Conservation (phyloP, 768 basidiomycete species). For the Lentinula edodes region DNA sequence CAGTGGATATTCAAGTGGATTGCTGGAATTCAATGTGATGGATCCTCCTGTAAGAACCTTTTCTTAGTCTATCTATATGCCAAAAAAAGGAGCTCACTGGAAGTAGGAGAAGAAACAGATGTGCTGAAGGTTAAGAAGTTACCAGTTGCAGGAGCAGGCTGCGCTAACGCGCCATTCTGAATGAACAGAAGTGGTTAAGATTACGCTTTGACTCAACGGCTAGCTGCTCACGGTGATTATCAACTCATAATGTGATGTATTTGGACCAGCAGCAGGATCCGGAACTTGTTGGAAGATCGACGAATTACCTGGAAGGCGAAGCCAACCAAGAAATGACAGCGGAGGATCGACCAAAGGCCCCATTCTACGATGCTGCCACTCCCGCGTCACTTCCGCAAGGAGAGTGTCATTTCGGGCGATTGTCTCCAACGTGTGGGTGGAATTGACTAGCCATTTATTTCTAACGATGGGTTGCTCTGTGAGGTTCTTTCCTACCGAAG, state of each 20-base stretch:
- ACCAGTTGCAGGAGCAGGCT: conserved; percentile 3
- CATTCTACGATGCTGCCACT: conserved; percentile 21
- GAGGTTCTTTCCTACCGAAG: conserved; percentile 30
- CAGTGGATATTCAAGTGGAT: conserved; percentile 31
- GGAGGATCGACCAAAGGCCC: conserved; percentile 17
- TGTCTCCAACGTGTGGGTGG: conserved; percentile 20
- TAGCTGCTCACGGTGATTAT: conserved; percentile 12
- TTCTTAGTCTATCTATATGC: not conserved
- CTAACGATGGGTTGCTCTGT: conserved; percentile 23
- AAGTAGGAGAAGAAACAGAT: conserved; percentile 8
- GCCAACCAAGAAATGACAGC: conserved; percentile 14
- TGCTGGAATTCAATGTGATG: conserved; percentile 25
- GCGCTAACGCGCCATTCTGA: conserved; percentile 4
- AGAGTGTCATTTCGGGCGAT: conserved; percentile 19
- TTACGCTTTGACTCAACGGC: not conserved
- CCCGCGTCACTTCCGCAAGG: conserved; percentile 14
- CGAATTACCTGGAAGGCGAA: conserved; percentile 14
- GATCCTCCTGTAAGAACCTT: conserved; percentile 11
- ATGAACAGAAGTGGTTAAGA: not conserved
- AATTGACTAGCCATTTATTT: conserved; percentile 19
- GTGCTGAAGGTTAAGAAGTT: conserved; percentile 8
- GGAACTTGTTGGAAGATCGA: conserved; percentile 11
- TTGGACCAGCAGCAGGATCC: conserved; percentile 20
- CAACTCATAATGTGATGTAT: conserved; percentile 17
- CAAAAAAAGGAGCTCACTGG: conserved; percentile 6